Evolutionary conservation across 257 asterid species (phyloP), one percentile per base, ranked within the genome.

Genomic region (Linaria vulgaris): DNA sequence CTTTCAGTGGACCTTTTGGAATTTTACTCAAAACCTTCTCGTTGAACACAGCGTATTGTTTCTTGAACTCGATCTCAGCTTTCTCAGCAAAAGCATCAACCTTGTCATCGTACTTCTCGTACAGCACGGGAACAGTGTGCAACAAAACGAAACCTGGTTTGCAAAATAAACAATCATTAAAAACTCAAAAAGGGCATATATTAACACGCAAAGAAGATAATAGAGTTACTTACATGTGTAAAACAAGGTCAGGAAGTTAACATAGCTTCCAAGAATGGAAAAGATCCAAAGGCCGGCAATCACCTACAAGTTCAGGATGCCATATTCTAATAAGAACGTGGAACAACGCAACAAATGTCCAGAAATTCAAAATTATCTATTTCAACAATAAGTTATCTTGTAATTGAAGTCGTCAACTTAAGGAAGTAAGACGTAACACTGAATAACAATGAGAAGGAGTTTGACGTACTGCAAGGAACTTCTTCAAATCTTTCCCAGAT

Each of bases 41-140:
- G 58, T 90, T 56, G 61, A 90, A 85, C 56, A 84, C 86, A 1
- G 79, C 89, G 72, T 79, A 90, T 62, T 88, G 97, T 75, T 88
- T 90, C 75, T 85, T 90, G 57, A 90, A 38, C 84, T 90, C 96
- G 9, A 68, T 75, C 78, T 79, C 94, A 16, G 91, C 96, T 76
- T 88, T 90, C 91, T 88, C 97, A 43, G 89, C 95, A 64, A 88
- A 79, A 55, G 89, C 83, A 73, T 90, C 97, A 38, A 90, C 79
- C 82, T 81, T 72, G 76, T 88, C 95, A 70, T 90, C 96, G 5
- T 79, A 88, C 60, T 82, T 88, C 61, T 90, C 97, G 15, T 90
- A 90, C 12, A 88, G 76, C 69, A 85, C 79, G 6, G 97, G 97
- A 59, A 85, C 88, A 0, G 94, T 83, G 71, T 79, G 95, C 86